A percentile compares a stretch with the other conserved stretches of the same genome.
Evolutionary conservation across 2,329 filamentous ascomycete species (phyloP).

Genomic region (Trichoderma afroharzianum): DNA sequence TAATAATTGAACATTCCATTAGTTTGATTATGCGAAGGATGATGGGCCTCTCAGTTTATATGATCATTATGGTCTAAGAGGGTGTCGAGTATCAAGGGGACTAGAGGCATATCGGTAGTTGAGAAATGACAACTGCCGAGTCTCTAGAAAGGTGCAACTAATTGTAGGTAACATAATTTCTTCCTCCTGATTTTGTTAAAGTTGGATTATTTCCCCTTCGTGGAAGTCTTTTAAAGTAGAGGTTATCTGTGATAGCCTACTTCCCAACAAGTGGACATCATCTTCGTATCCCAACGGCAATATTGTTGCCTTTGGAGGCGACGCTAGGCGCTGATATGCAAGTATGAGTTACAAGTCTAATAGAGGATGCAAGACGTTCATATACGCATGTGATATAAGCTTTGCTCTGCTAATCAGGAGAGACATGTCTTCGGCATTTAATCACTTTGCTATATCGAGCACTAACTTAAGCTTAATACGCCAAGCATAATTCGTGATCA

Average conservation of each 20-base stretch:
- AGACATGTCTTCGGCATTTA: not conserved
- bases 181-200: not conserved
- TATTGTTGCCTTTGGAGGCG: not conserved
- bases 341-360: fast-evolving
- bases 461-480: not conserved
- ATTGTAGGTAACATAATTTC: not conserved
- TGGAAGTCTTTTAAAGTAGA: not conserved
- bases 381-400: not conserved
- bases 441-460: not conserved
- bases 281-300: not conserved
- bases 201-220: not conserved
- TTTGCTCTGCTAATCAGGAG: not conserved
- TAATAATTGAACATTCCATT: not conserved
- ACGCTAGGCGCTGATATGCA: too few relatives aligned
- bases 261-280: not conserved
- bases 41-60: not conserved
- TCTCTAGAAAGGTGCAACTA: too few relatives aligned
- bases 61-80: not conserved
- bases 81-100: not conserved
- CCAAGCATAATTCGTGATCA: not conserved
- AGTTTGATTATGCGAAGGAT: not conserved
- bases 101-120: not conserved
- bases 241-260: not conserved
- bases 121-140: not conserved
- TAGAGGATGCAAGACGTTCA: not conserved